Conservation (phyloP, 106 monocot species). For the Chionographis japonica region DNA sequence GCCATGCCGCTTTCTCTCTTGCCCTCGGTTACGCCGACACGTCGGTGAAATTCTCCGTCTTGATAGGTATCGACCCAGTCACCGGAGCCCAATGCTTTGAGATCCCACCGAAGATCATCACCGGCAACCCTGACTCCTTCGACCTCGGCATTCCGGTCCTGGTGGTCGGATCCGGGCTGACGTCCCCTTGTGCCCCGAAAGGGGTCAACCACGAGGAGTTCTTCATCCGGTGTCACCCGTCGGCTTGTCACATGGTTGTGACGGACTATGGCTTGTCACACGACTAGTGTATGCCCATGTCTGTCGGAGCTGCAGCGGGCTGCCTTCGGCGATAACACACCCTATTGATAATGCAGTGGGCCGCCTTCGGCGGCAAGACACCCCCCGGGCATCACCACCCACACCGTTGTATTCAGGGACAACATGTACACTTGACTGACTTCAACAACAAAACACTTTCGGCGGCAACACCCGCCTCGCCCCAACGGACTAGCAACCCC, state of each 20-base stretch:
- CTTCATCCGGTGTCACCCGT: slow-evolving; percentile 24
- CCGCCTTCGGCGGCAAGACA: no score
- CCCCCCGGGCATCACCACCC: no score
- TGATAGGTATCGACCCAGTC: slow-evolving; percentile 42
- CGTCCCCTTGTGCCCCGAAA: slow-evolving; percentile 30
- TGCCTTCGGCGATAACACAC: neutral
- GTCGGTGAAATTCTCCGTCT: slow-evolving; percentile 17
- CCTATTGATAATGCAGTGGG: no score
- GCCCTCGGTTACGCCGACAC: slow-evolving; percentile 25
- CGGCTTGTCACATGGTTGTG: slow-evolving; percentile 29
- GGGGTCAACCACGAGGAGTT: slow-evolving; percentile 38
- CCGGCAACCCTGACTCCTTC: slow-evolving; percentile 16
- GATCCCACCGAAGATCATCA: slow-evolving; percentile 26
- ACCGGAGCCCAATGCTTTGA: slow-evolving; percentile 12
- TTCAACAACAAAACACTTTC: no score
- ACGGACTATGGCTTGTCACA: slow-evolving; percentile 33
- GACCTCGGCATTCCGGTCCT: slow-evolving; percentile 22
- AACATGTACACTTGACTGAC: no score
- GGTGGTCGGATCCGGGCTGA: slow-evolving; percentile 32
- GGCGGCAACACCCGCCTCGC: no score
- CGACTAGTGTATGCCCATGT: slow-evolving; percentile 23
- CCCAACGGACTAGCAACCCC: no score
- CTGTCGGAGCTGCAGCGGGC: slow-evolving; percentile 21
- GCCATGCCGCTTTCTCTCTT: slow-evolving; percentile 37
- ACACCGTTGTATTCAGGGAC: no score